Evolutionary conservation across 257 asterid species (phyloP), one percentile per base, ranked within the genome.

Genomic region (Rubia yunnanensis): DNA sequence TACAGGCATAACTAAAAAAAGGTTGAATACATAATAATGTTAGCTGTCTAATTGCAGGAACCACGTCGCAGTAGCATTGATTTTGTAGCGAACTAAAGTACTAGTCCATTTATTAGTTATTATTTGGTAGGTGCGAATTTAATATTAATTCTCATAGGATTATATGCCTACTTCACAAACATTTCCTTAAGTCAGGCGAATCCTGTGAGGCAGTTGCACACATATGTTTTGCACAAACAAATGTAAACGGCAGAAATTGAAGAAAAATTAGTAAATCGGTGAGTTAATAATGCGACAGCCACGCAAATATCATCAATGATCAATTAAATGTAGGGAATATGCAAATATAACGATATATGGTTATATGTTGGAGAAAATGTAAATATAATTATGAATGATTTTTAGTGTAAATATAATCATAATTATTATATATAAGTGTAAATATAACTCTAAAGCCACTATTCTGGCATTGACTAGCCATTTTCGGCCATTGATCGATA

Each of bases 31-130:
- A n/a, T n/a, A n/a, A 57, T 57, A 32, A 57, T 5, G 38, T 57
- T 27, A 57, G 63, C 63, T 57, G 63, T 57, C 24, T 57, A 57
- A 57, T 28, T 57, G 63, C 38, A 24, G 34, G 34, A 10, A 49
- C 55, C 24, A 49, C 26, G 55, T 49, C 15, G 20, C 26, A 3
- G 17, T 46, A n/a, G n/a, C n/a, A n/a, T n/a, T n/a, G n/a, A n/a
- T n/a, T 56, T 56, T 56, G 10, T 24, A 14, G 18, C 35, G 3
- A 56, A 56, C 10, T 56, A 56, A 24, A 53, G 27, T 50, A 50
- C 57, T n/a, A 7, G 4, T 7, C 10, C 27, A 50, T 20, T 20
- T 20, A 53, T 8, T 53, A 53, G 13, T 53, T 22, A 53, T 20
- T 1, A 53, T 53, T 53, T 53, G 59, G 59, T 53, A 23, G 30